phyloP scores from a whole-genome alignment of 2,329 filamentous ascomycete species.

The Cladosporium halotolerans region DNA sequence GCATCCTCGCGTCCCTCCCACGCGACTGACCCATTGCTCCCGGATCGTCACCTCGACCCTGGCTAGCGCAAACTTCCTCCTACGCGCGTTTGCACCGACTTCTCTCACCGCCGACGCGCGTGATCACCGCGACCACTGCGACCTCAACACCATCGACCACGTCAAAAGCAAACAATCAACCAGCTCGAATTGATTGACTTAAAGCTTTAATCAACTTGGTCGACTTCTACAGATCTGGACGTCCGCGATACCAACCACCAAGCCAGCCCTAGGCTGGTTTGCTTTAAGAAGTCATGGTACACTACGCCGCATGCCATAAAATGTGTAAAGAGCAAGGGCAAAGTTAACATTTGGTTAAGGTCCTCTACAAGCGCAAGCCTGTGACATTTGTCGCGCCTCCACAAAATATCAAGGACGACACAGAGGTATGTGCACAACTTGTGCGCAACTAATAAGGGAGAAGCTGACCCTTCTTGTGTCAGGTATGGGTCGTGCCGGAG shows the following conservation, averaged over 20 bases:
- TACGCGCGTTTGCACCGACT: constrained; percentile 13
- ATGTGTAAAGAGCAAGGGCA: neutral
- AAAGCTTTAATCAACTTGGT: constrained; percentile 8
- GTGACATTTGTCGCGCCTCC: constrained; percentile 73
- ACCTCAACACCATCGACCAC: neutral
- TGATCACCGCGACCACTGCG: neutral
- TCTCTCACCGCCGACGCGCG: constrained; percentile 1
- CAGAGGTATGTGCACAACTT: constrained; percentile 58
- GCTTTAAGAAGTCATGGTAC: neutral
- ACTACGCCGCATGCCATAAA: neutral
- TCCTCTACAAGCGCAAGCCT: constrained; percentile 92
- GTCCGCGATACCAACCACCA: neutral
- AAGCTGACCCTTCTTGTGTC: constrained; percentile 23
- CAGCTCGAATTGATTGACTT: neutral
- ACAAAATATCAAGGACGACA: constrained; percentile 69
- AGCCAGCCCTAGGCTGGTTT: neutral
- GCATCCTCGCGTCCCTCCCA: neutral
- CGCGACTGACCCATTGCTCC: constrained; percentile 25
- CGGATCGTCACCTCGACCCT: constrained; percentile 57
- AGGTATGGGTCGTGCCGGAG: constrained; percentile 89
- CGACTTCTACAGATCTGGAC: constrained; percentile 1
- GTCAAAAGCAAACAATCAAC: neutral
- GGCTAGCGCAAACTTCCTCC: constrained; percentile 71
- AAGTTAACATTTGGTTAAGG: constrained; percentile 47
- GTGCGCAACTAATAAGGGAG: constrained; percentile 4